Conservation (phyloP, 1,139 yeast species). For the Sugiyamaella paludigena region DNA sequence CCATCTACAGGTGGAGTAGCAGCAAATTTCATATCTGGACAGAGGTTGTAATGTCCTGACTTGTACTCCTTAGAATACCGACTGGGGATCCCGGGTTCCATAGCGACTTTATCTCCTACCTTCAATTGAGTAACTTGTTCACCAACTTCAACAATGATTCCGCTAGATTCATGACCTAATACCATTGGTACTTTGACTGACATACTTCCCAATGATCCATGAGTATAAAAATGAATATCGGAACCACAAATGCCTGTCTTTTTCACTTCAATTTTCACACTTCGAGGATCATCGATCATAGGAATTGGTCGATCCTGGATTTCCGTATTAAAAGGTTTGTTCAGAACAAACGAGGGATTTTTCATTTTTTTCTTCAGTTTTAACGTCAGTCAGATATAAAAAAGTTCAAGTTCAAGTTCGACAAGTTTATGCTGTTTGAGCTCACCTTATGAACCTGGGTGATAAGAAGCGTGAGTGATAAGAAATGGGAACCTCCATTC, state of each 20-base stretch:
- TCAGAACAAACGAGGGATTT: slow-evolving; percentile 70
- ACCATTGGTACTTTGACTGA: slow-evolving; percentile 34
- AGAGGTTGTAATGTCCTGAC: slow-evolving; percentile 72
- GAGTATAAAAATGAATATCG: slow-evolving; percentile 78
- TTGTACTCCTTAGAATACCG: slow-evolving; percentile 71
- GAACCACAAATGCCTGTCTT: slow-evolving; percentile 88
- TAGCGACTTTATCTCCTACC: slow-evolving; percentile 49
- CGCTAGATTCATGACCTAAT: slow-evolving; percentile 73
- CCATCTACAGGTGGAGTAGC: slow-evolving; percentile 81
- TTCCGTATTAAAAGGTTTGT: slow-evolving; percentile 59
- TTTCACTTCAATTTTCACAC: slow-evolving; percentile 71
- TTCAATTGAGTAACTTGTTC: slow-evolving; percentile 47
- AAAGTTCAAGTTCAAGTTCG: too few species aligned
- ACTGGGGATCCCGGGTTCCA: slow-evolving; percentile 84
- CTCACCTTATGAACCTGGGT: too few species aligned
- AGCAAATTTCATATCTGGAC: slow-evolving; percentile 82
- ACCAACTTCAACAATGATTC: slow-evolving; percentile 67
- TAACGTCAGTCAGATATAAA: too few species aligned
- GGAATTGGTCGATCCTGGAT: slow-evolving; percentile 70
- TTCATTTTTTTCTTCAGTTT: too few species aligned
- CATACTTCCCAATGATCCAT: slow-evolving; percentile 68
- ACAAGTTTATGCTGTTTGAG: too few species aligned
- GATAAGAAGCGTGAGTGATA: too few species aligned
- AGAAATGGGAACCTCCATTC: too few species aligned
- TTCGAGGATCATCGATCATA: slow-evolving; percentile 55